Evolutionary conservation across 2,329 filamentous ascomycete genomes (phyloP), one percentile per base, ranked within the genome.

Genomic region (Seiridium cupressi): DNA sequence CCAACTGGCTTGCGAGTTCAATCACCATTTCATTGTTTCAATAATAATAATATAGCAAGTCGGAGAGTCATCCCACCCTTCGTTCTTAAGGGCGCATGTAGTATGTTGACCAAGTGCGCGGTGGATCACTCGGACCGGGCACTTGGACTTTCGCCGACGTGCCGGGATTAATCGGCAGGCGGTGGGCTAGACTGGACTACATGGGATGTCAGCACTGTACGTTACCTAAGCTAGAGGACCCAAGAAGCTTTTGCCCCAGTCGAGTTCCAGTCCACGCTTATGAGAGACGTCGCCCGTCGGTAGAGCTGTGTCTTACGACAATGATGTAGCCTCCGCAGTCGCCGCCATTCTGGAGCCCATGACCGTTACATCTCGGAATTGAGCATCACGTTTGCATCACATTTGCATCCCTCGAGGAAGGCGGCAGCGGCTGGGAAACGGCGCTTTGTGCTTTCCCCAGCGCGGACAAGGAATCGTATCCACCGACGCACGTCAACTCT

Each of bases 121-220:
- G 31, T 38, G 44, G 55, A n/a, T 57, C 44, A 42, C 7, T 8
- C 13, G 7, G 38, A 13, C 13, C 13, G 7, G 54, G 44, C 26
- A 46, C n/a, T 46, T 57, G 8, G 42, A 32, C 42, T 57, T 57
- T 35, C 54, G 54, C 54, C 54, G 54, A 35, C 36, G 18, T 26
- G 18, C 18, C 54, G 40, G 54, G 54, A n/a, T 35, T n/a, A 9
- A 32, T 46, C 18, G 8, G 31, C 13, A 13, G 54, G 36, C 26
- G 40, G 53, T 13, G 36, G 40, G n/a, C 36, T 48, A 18, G 10
- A 7, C 31, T 18, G 11, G 44, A 8, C 18, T n/a, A 18, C 18
- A 11, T 48, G n/a, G 44, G 44, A 48, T 10, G 31, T 13, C 18
- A 26, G 18, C 18, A 26, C 18, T 26, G 18, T 26, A 26, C 18